Percentiles rank a stretch among this genome's conserved stretches.
Conservation (phyloP, 1,284 basidiomycete genomes). For the Waitea zeae region DNA sequence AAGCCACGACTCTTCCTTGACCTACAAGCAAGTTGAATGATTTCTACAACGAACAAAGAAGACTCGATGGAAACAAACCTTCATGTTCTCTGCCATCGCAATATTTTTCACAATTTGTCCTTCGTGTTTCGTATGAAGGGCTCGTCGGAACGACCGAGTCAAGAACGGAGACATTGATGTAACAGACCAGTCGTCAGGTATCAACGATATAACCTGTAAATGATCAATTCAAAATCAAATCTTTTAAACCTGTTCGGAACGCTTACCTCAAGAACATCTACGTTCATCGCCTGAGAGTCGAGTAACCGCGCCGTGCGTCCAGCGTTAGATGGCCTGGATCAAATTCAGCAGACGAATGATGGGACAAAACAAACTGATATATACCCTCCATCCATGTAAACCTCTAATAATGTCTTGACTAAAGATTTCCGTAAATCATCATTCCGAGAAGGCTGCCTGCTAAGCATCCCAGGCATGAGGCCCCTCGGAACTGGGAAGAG, state of each 20-base stretch:
- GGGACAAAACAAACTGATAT: slow-evolving; percentile 11
- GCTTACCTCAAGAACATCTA: slow-evolving; percentile 63
- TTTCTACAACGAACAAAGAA: not conserved
- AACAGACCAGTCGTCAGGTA: slow-evolving; percentile 66
- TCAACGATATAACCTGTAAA: slow-evolving; percentile 43
- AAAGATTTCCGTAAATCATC: slow-evolving; percentile 40
- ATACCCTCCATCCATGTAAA: slow-evolving; percentile 64
- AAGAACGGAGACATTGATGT: slow-evolving; percentile 61
- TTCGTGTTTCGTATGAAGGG: slow-evolving; percentile 56
- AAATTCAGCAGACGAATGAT: not conserved
- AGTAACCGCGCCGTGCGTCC: slow-evolving; percentile 49
- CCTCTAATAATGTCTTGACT: slow-evolving; percentile 54
- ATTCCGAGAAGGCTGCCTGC: slow-evolving; percentile 21
- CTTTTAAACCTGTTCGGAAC: not conserved
- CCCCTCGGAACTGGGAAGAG: slow-evolving; percentile 14
- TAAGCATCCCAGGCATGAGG: slow-evolving; percentile 9
- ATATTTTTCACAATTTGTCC: slow-evolving; percentile 57
- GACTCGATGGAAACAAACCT: slow-evolving; percentile 16
- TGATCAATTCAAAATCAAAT: not conserved
- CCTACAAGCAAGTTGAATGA: too few species aligned
- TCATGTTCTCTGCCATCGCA: slow-evolving; percentile 53
- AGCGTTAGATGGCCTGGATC: slow-evolving; percentile 23
- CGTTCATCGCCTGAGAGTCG: slow-evolving; percentile 62
- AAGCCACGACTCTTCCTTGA: not conserved
- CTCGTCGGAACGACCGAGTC: slow-evolving; percentile 56